A percentile compares a stretch with the other conserved stretches of the same genome.
phyloP scores from a whole-genome alignment of 75 land plant species.

The Larix kaempferi region DNA sequence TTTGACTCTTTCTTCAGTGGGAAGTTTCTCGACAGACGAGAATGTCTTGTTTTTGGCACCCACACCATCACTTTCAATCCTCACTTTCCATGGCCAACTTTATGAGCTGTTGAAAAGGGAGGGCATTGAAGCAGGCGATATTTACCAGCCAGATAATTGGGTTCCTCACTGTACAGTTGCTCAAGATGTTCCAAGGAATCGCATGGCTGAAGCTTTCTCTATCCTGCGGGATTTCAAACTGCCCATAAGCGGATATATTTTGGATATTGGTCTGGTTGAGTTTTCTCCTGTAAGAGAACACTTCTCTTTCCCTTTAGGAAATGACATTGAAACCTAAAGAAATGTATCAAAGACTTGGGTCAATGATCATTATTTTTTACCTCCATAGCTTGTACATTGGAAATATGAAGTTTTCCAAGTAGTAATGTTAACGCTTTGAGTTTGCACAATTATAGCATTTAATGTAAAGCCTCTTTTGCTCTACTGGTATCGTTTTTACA shows the following conservation, averaged over 20 bases:
- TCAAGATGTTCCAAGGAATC: conserved; percentile 48
- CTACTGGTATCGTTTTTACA: too few species aligned
- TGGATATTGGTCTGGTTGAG: conserved; percentile 80
- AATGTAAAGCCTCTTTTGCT: too few species aligned
- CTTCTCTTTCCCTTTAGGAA: conserved; percentile 63
- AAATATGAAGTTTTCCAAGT: too few species aligned
- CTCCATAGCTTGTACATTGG: too few species aligned
- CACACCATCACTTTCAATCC: conserved; percentile 53
- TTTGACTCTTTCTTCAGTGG: conserved; percentile 54
- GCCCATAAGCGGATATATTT: conserved; percentile 63
- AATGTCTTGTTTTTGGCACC: conserved; percentile 66
- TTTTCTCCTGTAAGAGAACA: conserved; percentile 63
- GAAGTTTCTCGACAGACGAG: conserved; percentile 23
- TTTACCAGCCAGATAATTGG: conserved; percentile 54
- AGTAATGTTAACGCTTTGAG: too few species aligned
- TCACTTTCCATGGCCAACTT: conserved; percentile 60
- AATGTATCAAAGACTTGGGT: too few species aligned
- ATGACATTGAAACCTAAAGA: conserved; percentile 28
- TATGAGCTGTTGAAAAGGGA: conserved; percentile 57
- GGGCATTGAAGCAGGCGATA: conserved; percentile 54
- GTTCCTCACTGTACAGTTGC: conserved; percentile 73
- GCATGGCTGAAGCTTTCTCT: conserved; percentile 72
- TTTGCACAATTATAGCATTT: too few species aligned
- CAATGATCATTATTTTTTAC: too few species aligned
- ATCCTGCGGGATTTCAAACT: conserved; percentile 64